phyloP scores from a whole-genome alignment of 805 yeast genomes.

The Blastobotrys muscicola region DNA sequence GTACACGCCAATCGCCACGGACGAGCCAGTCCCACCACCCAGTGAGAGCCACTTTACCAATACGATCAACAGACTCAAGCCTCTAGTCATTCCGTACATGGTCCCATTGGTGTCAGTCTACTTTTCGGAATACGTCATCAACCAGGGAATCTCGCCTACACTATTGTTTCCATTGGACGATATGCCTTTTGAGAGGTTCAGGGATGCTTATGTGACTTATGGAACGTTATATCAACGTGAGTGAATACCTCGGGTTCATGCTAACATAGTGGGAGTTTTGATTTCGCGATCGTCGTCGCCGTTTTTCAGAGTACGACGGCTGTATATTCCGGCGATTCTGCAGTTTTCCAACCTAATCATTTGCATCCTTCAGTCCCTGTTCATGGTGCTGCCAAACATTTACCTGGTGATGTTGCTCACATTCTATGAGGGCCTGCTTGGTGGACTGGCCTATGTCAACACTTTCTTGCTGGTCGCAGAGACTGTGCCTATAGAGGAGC shows the following conservation, averaged over 20 bases:
- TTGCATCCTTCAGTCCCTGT: conserved; percentile 56
- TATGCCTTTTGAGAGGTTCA: conserved; percentile 57
- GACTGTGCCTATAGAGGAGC: conserved; percentile 36
- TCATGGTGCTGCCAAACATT: conserved; percentile 45
- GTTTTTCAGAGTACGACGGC: conserved; percentile 45
- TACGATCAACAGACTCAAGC: conserved; percentile 22
- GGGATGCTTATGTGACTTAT: conserved; percentile 87
- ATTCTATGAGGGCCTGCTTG: conserved; percentile 79
- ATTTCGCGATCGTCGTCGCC: conserved; percentile 79
- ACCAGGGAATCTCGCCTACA: conserved; percentile 89
- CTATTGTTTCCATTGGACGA: conserved; percentile 63
- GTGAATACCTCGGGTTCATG: conserved; percentile 5
- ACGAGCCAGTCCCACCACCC: background rate
- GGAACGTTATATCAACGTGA: conserved; percentile 70
- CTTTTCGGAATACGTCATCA: conserved; percentile 76
- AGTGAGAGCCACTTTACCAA: conserved; percentile 1
- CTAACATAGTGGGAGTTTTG: conserved; percentile 60
- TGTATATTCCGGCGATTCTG: conserved; percentile 54
- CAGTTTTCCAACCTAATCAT: conserved; percentile 57
- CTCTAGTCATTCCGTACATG: conserved; percentile 46
- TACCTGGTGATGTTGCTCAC: conserved; percentile 54
- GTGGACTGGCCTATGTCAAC: conserved; percentile 85
- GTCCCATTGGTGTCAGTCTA: conserved; percentile 77
- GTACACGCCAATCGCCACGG: conserved; percentile 3
- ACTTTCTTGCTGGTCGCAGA: conserved; percentile 75